phyloP scores from a whole-genome alignment of 23 red algal genomes.

The Chondrus crispus region DNA sequence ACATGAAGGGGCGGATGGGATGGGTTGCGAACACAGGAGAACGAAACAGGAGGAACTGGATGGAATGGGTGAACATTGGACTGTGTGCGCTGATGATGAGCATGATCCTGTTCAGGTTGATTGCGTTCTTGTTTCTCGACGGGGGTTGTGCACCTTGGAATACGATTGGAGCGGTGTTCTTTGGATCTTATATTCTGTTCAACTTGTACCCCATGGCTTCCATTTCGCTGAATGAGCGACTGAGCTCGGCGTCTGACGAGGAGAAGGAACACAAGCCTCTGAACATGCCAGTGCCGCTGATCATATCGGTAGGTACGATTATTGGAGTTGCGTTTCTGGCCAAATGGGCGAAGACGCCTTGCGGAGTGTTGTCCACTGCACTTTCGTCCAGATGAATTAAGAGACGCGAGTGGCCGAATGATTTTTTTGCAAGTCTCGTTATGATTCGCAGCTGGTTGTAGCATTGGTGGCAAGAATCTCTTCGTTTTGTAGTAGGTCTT shows the following conservation, averaged over 20 bases:
- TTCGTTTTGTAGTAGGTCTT: no score
- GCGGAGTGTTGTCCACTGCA: constrained; percentile 24
- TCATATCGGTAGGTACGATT: constrained; percentile 50
- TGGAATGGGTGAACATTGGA: constrained; percentile 76
- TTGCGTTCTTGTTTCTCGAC: constrained; percentile 36
- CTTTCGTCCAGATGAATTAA: no score
- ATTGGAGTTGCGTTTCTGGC: constrained; percentile 58
- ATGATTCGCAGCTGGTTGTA: no score
- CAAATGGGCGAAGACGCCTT: constrained; percentile 63
- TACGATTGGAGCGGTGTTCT: constrained; percentile 55
- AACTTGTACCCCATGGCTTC: constrained; percentile 66
- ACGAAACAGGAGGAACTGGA: constrained; percentile 49
- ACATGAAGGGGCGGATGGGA: constrained; percentile 34
- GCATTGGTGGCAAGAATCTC: no score
- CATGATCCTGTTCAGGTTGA: constrained; percentile 48
- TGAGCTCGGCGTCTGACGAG: constrained; percentile 42
- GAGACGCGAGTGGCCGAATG: no score
- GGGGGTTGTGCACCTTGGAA: constrained; percentile 65
- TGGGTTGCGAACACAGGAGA: constrained; percentile 81
- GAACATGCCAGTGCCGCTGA: constrained; percentile 47
- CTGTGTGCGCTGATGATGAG: constrained; percentile 25
- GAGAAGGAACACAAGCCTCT: constrained; percentile 59
- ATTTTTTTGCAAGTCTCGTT: no score
- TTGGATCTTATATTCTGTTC: constrained; percentile 53
- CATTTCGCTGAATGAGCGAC: constrained; percentile 57